These are phyloP conservation scores for Fusarium newnesense DNA, from an alignment of 2,329 filamentous ascomycete genomes.

Conservation along the genomic window DNA sequence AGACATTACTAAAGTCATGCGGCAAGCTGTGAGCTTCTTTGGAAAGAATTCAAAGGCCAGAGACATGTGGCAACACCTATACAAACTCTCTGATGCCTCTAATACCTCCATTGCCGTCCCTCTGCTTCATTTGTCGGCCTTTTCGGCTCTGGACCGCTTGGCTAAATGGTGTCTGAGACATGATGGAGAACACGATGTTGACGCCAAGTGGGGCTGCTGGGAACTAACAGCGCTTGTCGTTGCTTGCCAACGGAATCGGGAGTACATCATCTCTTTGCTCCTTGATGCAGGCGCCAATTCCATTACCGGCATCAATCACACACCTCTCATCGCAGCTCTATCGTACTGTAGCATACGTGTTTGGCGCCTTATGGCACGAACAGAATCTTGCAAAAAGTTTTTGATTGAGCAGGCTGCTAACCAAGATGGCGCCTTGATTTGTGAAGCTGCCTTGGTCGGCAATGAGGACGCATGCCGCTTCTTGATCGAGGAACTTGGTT, in stretches of 20 bases:
- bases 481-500: neutral
- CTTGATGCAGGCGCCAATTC: neutral
- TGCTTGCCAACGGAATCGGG: fast-evolving
- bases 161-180: neutral
- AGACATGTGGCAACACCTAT: neutral
- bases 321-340: too few relatives aligned
- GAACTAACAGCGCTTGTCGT: neutral
- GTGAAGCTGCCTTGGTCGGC: fast-evolving
- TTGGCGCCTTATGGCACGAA: neutral
- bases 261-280: neutral
- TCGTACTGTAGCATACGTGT: fast-evolving
- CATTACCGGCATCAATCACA: too few relatives aligned
- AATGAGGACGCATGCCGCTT: neutral
- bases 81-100: too few relatives aligned
- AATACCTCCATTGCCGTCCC: too few relatives aligned
- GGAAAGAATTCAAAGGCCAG: neutral
- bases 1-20: neutral
- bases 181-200: neutral
- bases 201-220: fast-evolving
- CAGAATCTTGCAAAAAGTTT: neutral
- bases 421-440: fast-evolving
- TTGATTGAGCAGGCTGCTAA: neutral
- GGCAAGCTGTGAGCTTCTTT: neutral
- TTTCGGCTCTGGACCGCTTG: neutral
- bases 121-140: neutral